A percentile compares a stretch with the other conserved stretches of the same genome.
Evolutionary conservation across 306 rosid genomes (phyloP).

Genomic region (Dalbergia cochinchinensis): DNA sequence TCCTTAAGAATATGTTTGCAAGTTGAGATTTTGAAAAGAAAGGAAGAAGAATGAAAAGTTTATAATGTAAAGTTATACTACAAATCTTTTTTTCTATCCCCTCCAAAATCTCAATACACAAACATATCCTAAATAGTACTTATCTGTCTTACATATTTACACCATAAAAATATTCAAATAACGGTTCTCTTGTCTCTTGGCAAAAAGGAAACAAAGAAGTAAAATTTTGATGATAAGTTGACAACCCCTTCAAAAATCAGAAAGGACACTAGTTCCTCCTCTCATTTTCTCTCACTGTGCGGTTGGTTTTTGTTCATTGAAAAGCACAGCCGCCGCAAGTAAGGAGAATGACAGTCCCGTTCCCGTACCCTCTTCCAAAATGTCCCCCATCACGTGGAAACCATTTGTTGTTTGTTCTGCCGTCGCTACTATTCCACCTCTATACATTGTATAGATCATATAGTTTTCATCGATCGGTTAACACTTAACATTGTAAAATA

Average conservation of each 20-base stretch:
- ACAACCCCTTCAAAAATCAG: background rate
- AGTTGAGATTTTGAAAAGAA: too few relatives aligned
- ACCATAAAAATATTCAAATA: too few relatives aligned
- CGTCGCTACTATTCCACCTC: slow-evolving; percentile 43
- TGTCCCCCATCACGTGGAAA: slow-evolving; percentile 82
- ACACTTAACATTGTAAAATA: background rate
- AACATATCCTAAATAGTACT: too few relatives aligned
- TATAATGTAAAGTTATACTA: too few relatives aligned
- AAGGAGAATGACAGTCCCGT: slow-evolving; percentile 80
- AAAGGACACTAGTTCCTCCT: background rate
- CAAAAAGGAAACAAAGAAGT: too few relatives aligned
- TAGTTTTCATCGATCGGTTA: background rate
- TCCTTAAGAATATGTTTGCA: too few relatives aligned
- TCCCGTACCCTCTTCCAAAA: slow-evolving; percentile 62
- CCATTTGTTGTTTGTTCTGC: slow-evolving; percentile 53
- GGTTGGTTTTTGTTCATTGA: background rate
- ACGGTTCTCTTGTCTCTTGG: too few relatives aligned
- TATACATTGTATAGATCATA: background rate
- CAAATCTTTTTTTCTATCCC: too few relatives aligned
- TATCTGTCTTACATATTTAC: too few relatives aligned
- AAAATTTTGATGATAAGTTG: too few relatives aligned
- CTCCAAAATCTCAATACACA: too few relatives aligned
- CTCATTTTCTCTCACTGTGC: background rate
- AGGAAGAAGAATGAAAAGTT: too few relatives aligned
- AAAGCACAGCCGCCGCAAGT: slow-evolving; percentile 68